Evolutionary conservation across 208 protist species (phyloP), one percentile per base, ranked within the genome.

Genomic region (Naegleria lovaniensis): DNA sequence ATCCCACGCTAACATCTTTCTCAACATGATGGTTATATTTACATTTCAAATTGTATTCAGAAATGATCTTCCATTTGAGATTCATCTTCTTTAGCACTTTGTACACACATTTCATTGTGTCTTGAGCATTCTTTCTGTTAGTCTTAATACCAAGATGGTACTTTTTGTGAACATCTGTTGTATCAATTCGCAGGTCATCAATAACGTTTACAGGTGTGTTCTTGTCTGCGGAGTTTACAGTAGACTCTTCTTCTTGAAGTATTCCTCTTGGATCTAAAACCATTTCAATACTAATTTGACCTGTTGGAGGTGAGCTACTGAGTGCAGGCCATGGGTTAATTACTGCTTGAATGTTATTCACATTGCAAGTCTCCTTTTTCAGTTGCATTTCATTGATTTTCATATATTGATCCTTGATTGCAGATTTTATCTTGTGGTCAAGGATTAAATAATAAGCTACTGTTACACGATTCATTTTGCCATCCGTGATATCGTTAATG

Each of bases 381-480:
- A 79, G 9, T 33, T 79, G 67, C 25, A 36, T 79, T 79, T 79
- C 25, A 36, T 79, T 79, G 9, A 79, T 79, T 36, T 79, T 79
- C 67, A 79, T 79, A 33, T 79, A 79, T 79, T 79, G 67, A 79
- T 40, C 40, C n/a, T 43, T 55, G 5, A 89, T 67, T 15, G 19
- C 48, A 9, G 39, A 51, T 25, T 89, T 89, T 29, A 83, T 38
- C 36, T 90, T 90, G 25, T 85, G 41, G 38, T 90, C 89, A 19
- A 90, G 36, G 40, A 90, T 55, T 41, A 90, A 90, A 75, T 48
- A 75, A 67, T 90, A 90, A 22, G 89, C 89, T 15, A 90, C 89
- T 19, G 55, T 83, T 59, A 83, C 38, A 48, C 19, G 5, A 67
- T 90, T 90, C 41, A 90, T 90, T 13, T 75, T 43, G 25, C 83